These are phyloP conservation scores for Penicillium canescens DNA, from an alignment of 495 filamentous ascomycete genomes.

Conservation along the genomic window DNA sequence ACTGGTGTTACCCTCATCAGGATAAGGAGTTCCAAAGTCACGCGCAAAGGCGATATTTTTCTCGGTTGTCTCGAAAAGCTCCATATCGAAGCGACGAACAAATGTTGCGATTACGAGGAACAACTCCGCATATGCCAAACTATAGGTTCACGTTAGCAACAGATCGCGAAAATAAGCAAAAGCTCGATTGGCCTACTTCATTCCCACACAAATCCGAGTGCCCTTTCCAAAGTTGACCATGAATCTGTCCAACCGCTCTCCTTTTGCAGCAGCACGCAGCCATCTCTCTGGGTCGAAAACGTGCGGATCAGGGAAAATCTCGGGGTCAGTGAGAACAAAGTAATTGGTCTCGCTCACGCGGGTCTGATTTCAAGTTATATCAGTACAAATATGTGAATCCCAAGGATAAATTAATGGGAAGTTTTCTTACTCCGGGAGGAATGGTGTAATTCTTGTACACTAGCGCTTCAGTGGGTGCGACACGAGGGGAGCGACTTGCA, in stretches of 20 bases:
- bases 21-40: constrained; percentile 23
- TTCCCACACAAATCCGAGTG: constrained; percentile 40
- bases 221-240: constrained; percentile 46
- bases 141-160: constrained; percentile 15
- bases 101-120: constrained; percentile 38
- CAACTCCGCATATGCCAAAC: constrained; percentile 47
- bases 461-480: constrained; percentile 41
- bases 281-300: constrained; percentile 53
- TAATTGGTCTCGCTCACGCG: constrained; percentile 46
- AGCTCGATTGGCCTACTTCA: constrained; percentile 30
- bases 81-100: constrained; percentile 38
- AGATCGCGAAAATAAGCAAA: constrained; percentile 10
- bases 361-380: constrained; percentile 25
- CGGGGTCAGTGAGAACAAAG: constrained; percentile 46
- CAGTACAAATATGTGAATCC: background rate
- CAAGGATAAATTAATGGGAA: constrained; percentile 16
- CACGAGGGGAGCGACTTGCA: constrained; percentile 36
- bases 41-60: constrained; percentile 29
- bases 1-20: constrained; percentile 17
- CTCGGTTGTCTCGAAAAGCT: constrained; percentile 32
- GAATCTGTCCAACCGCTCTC: constrained; percentile 34
- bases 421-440: constrained; percentile 28
- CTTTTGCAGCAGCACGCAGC: constrained; percentile 34
- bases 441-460: constrained; percentile 41
- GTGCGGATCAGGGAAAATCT: constrained; percentile 48